These are phyloP conservation scores for Malassezia arunalokei DNA, from an alignment of 1,284 basidiomycete species.

Conservation along the genomic window DNA sequence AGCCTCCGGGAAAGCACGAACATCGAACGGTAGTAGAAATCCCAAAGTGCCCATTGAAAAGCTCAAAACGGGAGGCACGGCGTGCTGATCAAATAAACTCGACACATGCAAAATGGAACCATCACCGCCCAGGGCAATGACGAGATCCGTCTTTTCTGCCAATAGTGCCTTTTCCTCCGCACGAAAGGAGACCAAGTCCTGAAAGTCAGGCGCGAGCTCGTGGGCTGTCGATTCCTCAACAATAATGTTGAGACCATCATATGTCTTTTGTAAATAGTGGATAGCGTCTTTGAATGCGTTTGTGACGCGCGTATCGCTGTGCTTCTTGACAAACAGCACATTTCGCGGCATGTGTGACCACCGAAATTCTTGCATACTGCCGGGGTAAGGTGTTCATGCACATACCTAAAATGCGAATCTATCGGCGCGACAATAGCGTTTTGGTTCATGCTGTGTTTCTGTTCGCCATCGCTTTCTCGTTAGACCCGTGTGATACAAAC, in stretches of 20 bases:
- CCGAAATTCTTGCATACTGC: constrained; percentile 36
- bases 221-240: constrained; percentile 56
- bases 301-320: constrained; percentile 47
- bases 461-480: too few relatives aligned
- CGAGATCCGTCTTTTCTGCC: constrained; percentile 54
- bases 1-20: constrained; percentile 24
- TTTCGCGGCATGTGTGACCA: constrained; percentile 45
- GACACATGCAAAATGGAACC: constrained; percentile 91
- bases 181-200: constrained; percentile 3
- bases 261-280: constrained; percentile 46
- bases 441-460: too few relatives aligned
- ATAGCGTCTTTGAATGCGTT: constrained; percentile 48
- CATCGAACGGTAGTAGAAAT: constrained; percentile 72
- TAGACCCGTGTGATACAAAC: background rate
- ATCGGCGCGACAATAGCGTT: too few relatives aligned
- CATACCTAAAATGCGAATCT: too few relatives aligned
- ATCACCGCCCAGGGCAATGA: constrained; percentile 85
- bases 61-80: constrained; percentile 84
- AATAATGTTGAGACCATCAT: constrained; percentile 62
- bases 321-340: constrained; percentile 51
- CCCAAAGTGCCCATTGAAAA: constrained; percentile 93
- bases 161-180: constrained; percentile 14
- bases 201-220: constrained; percentile 57
- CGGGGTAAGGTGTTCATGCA: too few relatives aligned
- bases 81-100: constrained; percentile 71